Conservation (phyloP, 2,329 filamentous ascomycete species). For the Coleophoma crateriformis region DNA sequence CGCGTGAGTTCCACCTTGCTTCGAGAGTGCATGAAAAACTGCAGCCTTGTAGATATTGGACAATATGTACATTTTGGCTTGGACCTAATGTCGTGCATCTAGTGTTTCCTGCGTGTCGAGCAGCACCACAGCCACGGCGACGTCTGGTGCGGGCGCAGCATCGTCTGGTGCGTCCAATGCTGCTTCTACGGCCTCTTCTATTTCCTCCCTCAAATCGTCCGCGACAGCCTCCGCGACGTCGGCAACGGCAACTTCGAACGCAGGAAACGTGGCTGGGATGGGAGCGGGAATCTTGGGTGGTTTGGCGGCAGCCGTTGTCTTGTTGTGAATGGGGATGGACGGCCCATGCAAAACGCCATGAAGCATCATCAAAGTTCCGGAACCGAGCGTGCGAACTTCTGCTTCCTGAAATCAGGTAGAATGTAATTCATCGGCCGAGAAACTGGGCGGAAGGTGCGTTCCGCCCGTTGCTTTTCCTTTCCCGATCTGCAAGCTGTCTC, state of each 20-base stretch:
- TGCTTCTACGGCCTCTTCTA: not conserved
- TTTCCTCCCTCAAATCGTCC: constrained; percentile 1
- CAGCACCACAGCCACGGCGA: constrained; percentile 1
- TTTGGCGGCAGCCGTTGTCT: constrained; percentile 13
- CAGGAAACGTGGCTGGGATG: constrained; percentile 14
- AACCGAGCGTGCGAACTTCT: no score
- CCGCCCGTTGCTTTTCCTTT: no score
- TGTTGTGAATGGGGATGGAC: constrained; percentile 10
- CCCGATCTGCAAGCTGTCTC: no score
- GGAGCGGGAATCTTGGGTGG: constrained; percentile 18
- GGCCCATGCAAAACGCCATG: no score
- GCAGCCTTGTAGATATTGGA: no score
- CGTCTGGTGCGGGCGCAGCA: not conserved
- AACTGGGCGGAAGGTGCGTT: no score
- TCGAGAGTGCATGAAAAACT: no score
- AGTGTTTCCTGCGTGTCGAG: constrained; percentile 10
- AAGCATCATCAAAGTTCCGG: no score
- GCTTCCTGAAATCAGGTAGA: no score
- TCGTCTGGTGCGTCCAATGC: constrained; percentile 1
- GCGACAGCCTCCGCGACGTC: constrained; percentile 3
- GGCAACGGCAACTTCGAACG: constrained; percentile 10
- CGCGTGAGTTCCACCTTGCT: not conserved
- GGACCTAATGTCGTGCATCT: no score
- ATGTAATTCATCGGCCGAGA: no score
- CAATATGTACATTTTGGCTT: no score